A percentile compares a stretch with the other conserved stretches of the same genome.
These are phyloP conservation scores for Adiantum capillusveneris DNA, from an alignment of 75 land plant genomes.

Conservation along the genomic window DNA sequence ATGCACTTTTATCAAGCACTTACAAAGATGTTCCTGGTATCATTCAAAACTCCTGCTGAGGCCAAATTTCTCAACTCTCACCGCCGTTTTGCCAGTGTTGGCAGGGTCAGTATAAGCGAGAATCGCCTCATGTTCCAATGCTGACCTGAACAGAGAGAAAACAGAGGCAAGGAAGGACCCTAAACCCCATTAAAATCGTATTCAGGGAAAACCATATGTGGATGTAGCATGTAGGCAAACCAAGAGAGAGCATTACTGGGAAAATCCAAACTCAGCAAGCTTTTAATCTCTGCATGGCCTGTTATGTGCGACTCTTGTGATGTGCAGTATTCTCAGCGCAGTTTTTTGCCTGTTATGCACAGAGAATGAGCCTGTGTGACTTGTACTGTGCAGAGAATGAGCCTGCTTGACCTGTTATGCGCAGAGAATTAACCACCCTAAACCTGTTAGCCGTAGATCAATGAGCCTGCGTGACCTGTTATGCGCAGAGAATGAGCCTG, in stretches of 20 bases:
- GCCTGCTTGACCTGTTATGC: too few species aligned
- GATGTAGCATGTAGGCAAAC: background rate
- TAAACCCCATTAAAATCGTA: background rate
- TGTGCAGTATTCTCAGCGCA: too few species aligned
- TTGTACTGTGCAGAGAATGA: too few species aligned
- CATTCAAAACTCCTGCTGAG: slow-evolving; percentile 45
- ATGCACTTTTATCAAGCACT: slow-evolving; percentile 6
- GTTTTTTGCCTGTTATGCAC: too few species aligned
- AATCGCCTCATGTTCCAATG: slow-evolving; percentile 1
- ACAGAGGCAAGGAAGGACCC: background rate
- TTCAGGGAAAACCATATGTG: background rate
- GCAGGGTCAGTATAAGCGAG: slow-evolving; percentile 15
- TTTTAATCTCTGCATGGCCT: too few species aligned
- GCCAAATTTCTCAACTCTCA: slow-evolving; percentile 49
- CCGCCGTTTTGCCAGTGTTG: slow-evolving; percentile 17
- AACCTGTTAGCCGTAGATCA: too few species aligned
- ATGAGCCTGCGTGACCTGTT: too few species aligned
- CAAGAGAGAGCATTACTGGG: slow-evolving; percentile 14
- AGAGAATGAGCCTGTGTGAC: too few species aligned
- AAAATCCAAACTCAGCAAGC: slow-evolving; percentile 24
- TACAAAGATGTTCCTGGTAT: slow-evolving; percentile 50
- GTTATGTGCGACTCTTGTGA: too few species aligned
- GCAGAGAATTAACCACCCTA: too few species aligned
- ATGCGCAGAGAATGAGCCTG: too few species aligned
- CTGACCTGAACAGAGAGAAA: too few species aligned